These are phyloP conservation scores for Candida golubevii DNA, from an alignment of 805 yeast species.

Conservation along the genomic window DNA sequence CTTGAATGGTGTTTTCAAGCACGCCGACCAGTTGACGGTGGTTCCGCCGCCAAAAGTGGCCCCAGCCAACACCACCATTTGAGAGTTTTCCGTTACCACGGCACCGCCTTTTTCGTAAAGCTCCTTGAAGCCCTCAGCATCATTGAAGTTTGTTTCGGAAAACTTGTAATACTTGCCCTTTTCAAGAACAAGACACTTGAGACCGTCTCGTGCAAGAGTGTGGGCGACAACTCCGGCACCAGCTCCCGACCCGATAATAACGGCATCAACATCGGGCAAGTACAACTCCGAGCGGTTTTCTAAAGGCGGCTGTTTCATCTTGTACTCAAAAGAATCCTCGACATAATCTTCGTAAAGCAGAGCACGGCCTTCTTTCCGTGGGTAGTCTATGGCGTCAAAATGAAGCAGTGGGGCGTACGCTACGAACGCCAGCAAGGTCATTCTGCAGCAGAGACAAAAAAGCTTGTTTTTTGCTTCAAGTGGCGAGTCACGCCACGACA, in stretches of 20 bases:
- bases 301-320: constrained; percentile 28
- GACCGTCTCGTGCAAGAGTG: constrained; percentile 41
- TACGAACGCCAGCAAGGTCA: constrained; percentile 25
- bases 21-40: constrained; percentile 56
- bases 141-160: constrained; percentile 34
- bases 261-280: constrained; percentile 39
- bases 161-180: constrained; percentile 43
- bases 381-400: constrained; percentile 35
- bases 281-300: constrained; percentile 27
- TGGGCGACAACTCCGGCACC: constrained; percentile 53
- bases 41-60: constrained; percentile 56
- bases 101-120: constrained; percentile 41
- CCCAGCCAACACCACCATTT: constrained; percentile 43
- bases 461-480: constrained; percentile 32
- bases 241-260: constrained; percentile 50
- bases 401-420: constrained; percentile 30
- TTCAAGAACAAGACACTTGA: constrained; percentile 43
- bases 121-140: constrained; percentile 29
- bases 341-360: constrained; percentile 23
- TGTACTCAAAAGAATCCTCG: constrained; percentile 25
- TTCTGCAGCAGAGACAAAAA: constrained; percentile 24
- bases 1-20: constrained; percentile 45
- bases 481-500: constrained; percentile 40
- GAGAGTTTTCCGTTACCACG: constrained; percentile 31
- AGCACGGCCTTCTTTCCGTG: constrained; percentile 29